Evolutionary conservation across 352 stramenopile genomes (phyloP), one percentile per base, ranked within the genome.

Genomic region (Phytophthora brassicae): DNA sequence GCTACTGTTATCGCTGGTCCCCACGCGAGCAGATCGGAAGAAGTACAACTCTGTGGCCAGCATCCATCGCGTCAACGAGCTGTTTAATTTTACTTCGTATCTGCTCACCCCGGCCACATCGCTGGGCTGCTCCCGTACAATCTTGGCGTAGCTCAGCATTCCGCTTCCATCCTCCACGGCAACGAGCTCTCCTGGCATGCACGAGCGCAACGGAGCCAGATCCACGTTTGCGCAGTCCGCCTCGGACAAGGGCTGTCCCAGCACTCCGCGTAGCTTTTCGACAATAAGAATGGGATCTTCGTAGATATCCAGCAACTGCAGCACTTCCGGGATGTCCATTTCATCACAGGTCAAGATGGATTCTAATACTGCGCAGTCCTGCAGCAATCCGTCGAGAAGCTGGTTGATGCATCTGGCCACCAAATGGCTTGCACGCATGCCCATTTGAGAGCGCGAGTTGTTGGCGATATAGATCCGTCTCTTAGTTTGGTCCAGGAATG

Each of bases 361-460:
- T 39, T 92, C 83, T 5, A 94, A 45, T 16, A 75, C 70, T 1
- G 81, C 74, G 43, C 69, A 84, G 59, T 94, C 82, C 42, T 86
- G 72, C 20, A 94, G 42, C 12, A 87, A 47, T 19, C 77, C 77
- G 13, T 76, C 79, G 2, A 92, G 68, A 2, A 88, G 47, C 59
- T 90, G 85, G 42, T 94, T 90, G 41, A 94, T 81, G 35, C 75
- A 82, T 22, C 70, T 60, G 9, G 79, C 82, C 19, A 92, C 75
- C 8, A 91, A 79, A 46, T 90, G 77, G 12, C 61, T 77, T 11
- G 76, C 29, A 2, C 83, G 79, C 42, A 92, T 72, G 44, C 53
- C 52, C 22, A 62, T 70, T 16, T 67, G 51, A 35, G 55, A 65
- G 14, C 50, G 59, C 2, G 64, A 29, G 35, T 79, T 58, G 0